Base-by-base conservation (phyloP, 371 early-diverging fungal genomes). In the Mucor sp. region DNA sequence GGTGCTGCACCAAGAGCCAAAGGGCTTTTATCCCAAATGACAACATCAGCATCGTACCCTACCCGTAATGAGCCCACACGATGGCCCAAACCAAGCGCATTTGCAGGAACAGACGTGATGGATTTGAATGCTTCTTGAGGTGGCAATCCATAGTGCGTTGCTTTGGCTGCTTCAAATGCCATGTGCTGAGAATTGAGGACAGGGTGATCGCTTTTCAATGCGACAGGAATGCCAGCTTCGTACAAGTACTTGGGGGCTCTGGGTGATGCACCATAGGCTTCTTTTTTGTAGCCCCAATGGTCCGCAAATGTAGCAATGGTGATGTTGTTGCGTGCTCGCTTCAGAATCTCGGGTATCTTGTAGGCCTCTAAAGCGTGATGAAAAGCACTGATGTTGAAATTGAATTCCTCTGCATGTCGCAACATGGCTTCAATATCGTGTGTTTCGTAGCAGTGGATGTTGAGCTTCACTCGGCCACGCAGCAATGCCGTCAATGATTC, bases 331-430 rank as follows among this genome's bases (percentile, higher is more conserved):
- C 73, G 82, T 25, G 84, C 86, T 15, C 88, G 83, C 60, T 86
- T 86, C 5, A 94, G 73, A 30, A 91, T 79, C 19, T 80, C 86
- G 7, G 92, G 89, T 23, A 93, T 81, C 37, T 85, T 80, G 73
- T 92, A 92, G 2, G 94, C 94, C 64, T 91, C 91, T 19, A 92
- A 71, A 19, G 91, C 95, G 72, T 94, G 95, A 69, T 94, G 95
- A 73, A 94, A 89, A 9, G 95, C 88, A 4, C 84, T 65, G 50
- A 94, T 90, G 33, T 83, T 85, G 72, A 94, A 91, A 63, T 86
- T 85, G 75, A 87, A 94, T 74, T 94, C 93, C 61, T 85, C 73
- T 23, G 90, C 85, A 60, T 87, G 85, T 19, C 93, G 85, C 60
- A 94, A 70, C 84, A 93, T 85, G 39, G 91, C 89, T 70, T 90